Base-by-base conservation (phyloP, 495 filamentous ascomycete genomes). In the Aeminium ludgeri region DNA sequence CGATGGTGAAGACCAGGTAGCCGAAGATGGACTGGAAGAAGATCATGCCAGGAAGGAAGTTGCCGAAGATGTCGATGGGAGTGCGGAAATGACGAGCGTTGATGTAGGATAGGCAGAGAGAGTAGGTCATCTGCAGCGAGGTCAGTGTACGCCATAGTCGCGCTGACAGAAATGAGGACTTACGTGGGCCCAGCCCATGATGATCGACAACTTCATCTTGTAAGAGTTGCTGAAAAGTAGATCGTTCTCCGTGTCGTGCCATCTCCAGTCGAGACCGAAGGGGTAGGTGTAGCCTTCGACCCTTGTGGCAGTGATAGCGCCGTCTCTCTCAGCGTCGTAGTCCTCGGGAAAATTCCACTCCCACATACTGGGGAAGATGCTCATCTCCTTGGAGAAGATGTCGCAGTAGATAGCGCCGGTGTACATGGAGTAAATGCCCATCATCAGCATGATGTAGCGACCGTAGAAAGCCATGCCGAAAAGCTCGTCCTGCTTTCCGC, bases 21-120 rank as follows among this genome's bases (percentile, higher is more conserved):
- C 89, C 89, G 47, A 99, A 99, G 60, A 99, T 96, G 36, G 82
- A 75, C 62, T 99, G 91, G 73, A 96, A 94, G 69, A 99, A 99
- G 45, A 99, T 79, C 86, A 99, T 92, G 35, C 87, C 86, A 7
- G 89, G 89, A 30, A 99, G 61, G 56, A 99, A 96, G 59, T 94
- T 94, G 46, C 86, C 89, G 72, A 81, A 87, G 50, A 96, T 82
- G 55, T 99, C 89, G 50, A 95, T 80, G 38, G 80, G 80, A 18
- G 76, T 79, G 63, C 87, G 86, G 70, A 95, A 99, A 55, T 93
- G 81, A 13, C 81, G 77, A 34, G 84, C 84, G 50, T 99, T 99
- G 67, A 92, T 69, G 57, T 80, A 85, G 29, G 91, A 82, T 46
- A 92, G 74, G 66, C 80, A 83, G 43, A 99, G 74, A 30, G 91